phyloP scores from a whole-genome alignment of 2,329 filamentous ascomycete genomes.

The Alternaria viburni region DNA sequence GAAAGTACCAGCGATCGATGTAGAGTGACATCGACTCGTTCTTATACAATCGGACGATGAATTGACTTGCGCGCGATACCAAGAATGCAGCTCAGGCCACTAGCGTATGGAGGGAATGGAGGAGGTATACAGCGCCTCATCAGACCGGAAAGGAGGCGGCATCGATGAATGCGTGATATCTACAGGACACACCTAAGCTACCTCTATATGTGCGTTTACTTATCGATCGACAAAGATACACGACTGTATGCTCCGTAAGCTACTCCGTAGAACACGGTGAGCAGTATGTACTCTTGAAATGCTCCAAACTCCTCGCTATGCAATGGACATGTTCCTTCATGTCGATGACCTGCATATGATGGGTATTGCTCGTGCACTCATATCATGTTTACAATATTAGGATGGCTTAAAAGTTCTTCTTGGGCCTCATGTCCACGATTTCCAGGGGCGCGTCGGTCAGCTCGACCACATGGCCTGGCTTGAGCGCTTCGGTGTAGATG shows the following conservation, averaged over 20 bases:
- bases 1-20: not conserved
- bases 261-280: not conserved
- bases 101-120: not conserved
- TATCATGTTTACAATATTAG: not conserved
- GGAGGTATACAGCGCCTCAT: not conserved
- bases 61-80: not conserved
- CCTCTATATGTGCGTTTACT: not conserved
- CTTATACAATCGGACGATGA: not conserved
- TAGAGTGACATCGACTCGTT: not conserved
- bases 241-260: not conserved
- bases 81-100: not conserved
- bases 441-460: slow-evolving; percentile 65
- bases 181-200: not conserved
- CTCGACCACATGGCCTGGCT: slow-evolving; percentile 65
- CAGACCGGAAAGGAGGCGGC: not conserved
- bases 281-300: not conserved
- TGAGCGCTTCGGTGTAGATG: slow-evolving; percentile 75
- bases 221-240: not conserved
- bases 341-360: not conserved
- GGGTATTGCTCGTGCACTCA: not conserved
- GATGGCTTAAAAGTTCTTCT: slow-evolving; percentile 23
- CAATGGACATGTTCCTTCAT: not conserved
- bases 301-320: slow-evolving; percentile 13
- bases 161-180: not conserved
- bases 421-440: slow-evolving; percentile 65